Base-by-base conservation (phyloP, 257 asterid species). In the Rehmannia glutinosa region DNA sequence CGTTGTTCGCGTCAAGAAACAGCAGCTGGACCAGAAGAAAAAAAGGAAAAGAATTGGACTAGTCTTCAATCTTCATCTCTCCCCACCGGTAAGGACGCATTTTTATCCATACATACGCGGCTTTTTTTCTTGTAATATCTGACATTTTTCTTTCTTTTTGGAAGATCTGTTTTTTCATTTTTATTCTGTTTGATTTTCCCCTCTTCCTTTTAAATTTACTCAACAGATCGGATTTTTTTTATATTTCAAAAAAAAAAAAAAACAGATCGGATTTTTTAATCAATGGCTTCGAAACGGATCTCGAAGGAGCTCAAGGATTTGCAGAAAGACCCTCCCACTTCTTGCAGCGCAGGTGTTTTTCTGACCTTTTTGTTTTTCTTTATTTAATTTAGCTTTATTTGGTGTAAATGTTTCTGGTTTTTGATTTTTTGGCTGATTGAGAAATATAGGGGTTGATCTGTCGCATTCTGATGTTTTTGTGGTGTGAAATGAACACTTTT, bases 221-320 rank as follows among this genome's bases (percentile, higher is more conserved):
- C 54, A n/a, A 27, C 58, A 73, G 68, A 78, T 74, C 77, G 68
- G 69, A 57, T 33, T 62, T 47, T 65, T 50, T 70, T n/a, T n/a
- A n/a, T n/a, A n/a, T n/a, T n/a, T n/a, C n/a, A n/a, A n/a, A n/a
- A n/a, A n/a, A n/a, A n/a, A n/a, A n/a, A n/a, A n/a, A n/a, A n/a
- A n/a, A 27, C 58, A 73, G 68, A 78, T 74, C 77, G 68, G 69
- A 57, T 33, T 62, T 47, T 65, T 50, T 70, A 53, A 54, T 25
- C 70, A 64, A 80, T 80, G 84, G 84, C 84, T 64, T 80, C 84
- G 43, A 80, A 75, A 69, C 79, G 84, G 81, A 80, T 80, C 84
- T 75, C 66, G 81, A 79, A 79, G 79, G 84, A 79, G 72, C 81
- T 79, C 73, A 79, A 79, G 77, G 84, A 79, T 79, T 73, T 79